Evolutionary conservation across 1,284 basidiomycete species (phyloP), one percentile per base, ranked within the genome.

Genomic region (Vanrija pseudolonga): DNA sequence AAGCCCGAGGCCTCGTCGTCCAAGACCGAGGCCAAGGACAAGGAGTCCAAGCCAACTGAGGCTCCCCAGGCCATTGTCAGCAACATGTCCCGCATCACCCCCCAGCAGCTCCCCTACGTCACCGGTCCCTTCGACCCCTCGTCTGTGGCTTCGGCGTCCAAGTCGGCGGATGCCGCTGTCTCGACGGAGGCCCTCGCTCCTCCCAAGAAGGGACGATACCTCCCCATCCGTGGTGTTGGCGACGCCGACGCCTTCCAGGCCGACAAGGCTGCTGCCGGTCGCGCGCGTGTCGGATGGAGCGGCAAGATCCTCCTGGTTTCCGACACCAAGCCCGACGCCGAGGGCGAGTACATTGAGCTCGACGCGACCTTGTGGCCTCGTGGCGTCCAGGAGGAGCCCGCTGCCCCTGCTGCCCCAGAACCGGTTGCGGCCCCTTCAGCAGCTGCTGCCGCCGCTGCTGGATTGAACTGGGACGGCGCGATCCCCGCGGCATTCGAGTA

Each of bases 11-110:
- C 53, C 7, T 47, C 48, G 20, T 44, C 41, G 19, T 38, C 53
- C 15, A 47, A 22, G 19, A n/a, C 60, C 40, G 42, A 23, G n/a
- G 53, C 60, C 39, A 62, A 67, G 48, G 69, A 84, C 77, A 83
- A 82, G 65, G 85, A 68, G 37, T 61, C 64, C 32, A 66, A 87
- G 39, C 79, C 75, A 28, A 68, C 77, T 41, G 94, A 98, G 68
- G 85, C 90, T 0, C 77, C 81, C 2, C 88, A 81, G 14, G 90
- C 95, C 76, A 82, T 80, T 55, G 78, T 94, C 17, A 78, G 84
- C 26, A 99, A 99, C 80, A 88, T 97, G 69, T 89, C 93, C 14
- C 87, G 96, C 49, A 91, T 98, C 18, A 93, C 89, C 1, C 91
- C 95, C 17, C 84, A 87, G 0, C 96, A 99, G 75, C 79, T 96